phyloP scores from a whole-genome alignment of 2,329 filamentous ascomycete genomes.

The Fusarium annulatum region DNA sequence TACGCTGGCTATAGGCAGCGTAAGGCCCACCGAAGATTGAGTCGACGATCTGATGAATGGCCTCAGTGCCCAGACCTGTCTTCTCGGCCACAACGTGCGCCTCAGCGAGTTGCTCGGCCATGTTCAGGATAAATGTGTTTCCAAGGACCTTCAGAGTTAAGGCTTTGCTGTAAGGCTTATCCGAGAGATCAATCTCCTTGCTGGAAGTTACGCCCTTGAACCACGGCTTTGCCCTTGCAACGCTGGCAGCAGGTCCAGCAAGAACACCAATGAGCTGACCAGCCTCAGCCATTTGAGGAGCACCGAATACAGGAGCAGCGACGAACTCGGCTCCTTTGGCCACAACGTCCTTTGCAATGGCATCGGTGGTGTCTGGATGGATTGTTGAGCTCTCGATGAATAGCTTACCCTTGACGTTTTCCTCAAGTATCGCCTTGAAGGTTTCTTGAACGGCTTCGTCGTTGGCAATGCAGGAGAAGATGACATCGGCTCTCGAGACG shows the following conservation, averaged over 20 bases:
- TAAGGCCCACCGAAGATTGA: constrained; percentile 81
- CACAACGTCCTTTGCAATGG: constrained; percentile 67
- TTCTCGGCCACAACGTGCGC: constrained; percentile 84
- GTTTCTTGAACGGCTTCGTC: constrained; percentile 77
- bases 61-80: constrained; percentile 76
- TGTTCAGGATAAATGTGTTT: constrained; percentile 87
- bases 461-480: constrained; percentile 85
- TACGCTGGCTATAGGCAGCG: constrained; percentile 77
- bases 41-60: constrained; percentile 78
- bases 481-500: constrained; percentile 76
- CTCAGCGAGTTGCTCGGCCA: constrained; percentile 83
- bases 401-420: constrained; percentile 74
- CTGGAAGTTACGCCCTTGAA: constrained; percentile 78
- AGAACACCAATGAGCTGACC: constrained; percentile 79
- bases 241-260: constrained; percentile 70
- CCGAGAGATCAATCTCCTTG: constrained; percentile 76
- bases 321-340: constrained; percentile 77
- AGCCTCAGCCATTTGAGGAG: constrained; percentile 75
- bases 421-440: constrained; percentile 65
- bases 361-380: constrained; percentile 82
- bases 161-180: constrained; percentile 75
- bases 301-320: constrained; percentile 76
- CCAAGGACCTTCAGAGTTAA: constrained; percentile 83
- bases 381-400: constrained; percentile 91
- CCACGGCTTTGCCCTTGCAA: constrained; percentile 75